Evolutionary conservation across 352 stramenopile species (phyloP).

Genomic region (Pythium aphanidermatum): DNA sequence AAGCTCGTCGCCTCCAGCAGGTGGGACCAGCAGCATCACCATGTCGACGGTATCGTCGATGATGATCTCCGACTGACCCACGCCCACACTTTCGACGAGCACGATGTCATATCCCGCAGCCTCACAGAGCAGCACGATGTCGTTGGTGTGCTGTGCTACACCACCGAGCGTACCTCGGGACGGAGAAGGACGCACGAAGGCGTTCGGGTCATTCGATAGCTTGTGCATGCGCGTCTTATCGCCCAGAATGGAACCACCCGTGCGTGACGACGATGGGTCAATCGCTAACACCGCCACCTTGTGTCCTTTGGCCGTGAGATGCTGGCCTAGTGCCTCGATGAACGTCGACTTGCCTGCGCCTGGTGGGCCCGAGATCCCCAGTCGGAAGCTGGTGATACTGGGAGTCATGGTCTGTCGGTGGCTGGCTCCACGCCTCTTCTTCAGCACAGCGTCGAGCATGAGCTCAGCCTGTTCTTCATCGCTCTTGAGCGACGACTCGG

Average conservation of each 20-base stretch:
- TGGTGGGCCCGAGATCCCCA: conserved; percentile 89
- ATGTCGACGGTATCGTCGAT: conserved; percentile 96
- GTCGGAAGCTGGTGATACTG: conserved; percentile 58
- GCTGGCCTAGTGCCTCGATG: conserved; percentile 93
- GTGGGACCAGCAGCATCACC: conserved; percentile 93
- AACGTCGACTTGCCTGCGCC: conserved; percentile 97
- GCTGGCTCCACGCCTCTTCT: conserved; percentile 38
- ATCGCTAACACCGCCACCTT: conserved; percentile 95
- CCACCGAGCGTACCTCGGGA: conserved; percentile 77
- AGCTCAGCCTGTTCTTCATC: conserved; percentile 82
- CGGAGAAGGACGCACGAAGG: conserved; percentile 92
- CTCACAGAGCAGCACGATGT: conserved; percentile 94
- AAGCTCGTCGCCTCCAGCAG: conserved; percentile 94
- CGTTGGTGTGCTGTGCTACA: conserved; percentile 74
- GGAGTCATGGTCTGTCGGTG: conserved; percentile 19
- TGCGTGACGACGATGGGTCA: conserved; percentile 94
- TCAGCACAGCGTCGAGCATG: conserved; percentile 80
- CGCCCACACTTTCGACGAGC: conserved; percentile 96
- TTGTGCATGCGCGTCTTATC: conserved; percentile 98
- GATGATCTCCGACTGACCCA: conserved; percentile 97
- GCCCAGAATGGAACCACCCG: conserved; percentile 95
- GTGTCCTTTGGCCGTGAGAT: conserved; percentile 74
- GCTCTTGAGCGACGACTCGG: conserved; percentile 69
- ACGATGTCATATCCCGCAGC: conserved; percentile 92
- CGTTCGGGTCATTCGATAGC: conserved; percentile 87